A percentile compares a stretch with the other conserved stretches of the same genome.
These are phyloP conservation scores for Xylariales sp. DNA, from an alignment of 2,329 filamentous ascomycete genomes.

Conservation along the genomic window DNA sequence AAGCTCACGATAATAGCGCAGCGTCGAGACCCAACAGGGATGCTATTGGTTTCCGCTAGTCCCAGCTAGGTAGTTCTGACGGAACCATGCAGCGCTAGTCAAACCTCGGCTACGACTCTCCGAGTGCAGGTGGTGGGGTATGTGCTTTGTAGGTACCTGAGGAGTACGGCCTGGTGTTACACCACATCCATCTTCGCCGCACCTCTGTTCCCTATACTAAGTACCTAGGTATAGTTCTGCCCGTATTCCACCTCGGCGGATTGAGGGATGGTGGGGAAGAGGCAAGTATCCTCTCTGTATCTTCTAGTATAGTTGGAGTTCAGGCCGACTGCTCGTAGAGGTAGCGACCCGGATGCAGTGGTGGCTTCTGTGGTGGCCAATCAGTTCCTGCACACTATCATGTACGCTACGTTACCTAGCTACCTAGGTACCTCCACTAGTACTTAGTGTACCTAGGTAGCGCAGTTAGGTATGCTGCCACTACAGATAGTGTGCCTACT, in stretches of 20 bases:
- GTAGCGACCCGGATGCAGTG: background rate
- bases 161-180: background rate
- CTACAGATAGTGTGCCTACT: too few relatives aligned
- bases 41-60: background rate
- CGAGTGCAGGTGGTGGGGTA: background rate
- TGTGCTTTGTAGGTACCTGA: constrained; percentile 12
- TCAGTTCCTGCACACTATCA: too few relatives aligned
- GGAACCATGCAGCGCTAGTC: constrained; percentile 23
- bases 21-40: constrained; percentile 28
- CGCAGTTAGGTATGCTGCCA: too few relatives aligned
- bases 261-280: background rate
- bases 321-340: background rate
- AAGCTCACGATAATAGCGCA: constrained; percentile 39
- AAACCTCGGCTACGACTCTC: constrained; percentile 20
- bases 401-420: too few relatives aligned
- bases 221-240: too few relatives aligned
- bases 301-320: background rate
- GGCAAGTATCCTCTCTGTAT: constrained; percentile 10
- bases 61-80: constrained; percentile 25
- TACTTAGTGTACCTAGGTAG: too few relatives aligned
- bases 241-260: background rate
- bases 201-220: background rate
- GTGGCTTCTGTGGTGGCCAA: background rate
- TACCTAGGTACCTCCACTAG: too few relatives aligned
- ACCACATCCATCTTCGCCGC: too few relatives aligned